Evolutionary conservation across 2,329 filamentous ascomycete species (phyloP).

Genomic region (Colletotrichum tanaceti): DNA sequence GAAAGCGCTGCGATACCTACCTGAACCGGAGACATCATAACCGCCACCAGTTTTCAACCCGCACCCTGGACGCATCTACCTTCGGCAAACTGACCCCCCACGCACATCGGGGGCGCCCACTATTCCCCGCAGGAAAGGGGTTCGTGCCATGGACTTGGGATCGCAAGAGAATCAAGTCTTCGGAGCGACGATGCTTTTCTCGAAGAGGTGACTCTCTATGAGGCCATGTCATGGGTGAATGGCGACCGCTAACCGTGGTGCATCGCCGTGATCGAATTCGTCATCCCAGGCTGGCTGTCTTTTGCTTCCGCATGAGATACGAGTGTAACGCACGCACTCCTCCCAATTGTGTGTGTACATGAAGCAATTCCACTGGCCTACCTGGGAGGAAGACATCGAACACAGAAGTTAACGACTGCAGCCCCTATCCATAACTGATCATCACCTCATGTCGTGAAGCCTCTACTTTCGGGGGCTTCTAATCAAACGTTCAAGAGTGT

Average conservation of each 20-base stretch:
- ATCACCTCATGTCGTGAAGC: neutral
- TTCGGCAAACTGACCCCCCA: constrained; percentile 21
- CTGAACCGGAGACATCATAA: neutral
- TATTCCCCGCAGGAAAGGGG: constrained; percentile 7
- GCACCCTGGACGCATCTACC: constrained; percentile 8
- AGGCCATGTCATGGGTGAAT: constrained; percentile 20
- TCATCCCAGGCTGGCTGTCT: neutral
- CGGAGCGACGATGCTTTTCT: neutral
- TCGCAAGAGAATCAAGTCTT: neutral
- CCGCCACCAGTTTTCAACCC: neutral
- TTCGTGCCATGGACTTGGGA: constrained; percentile 25
- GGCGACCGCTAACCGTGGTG: constrained; percentile 28
- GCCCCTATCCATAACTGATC: neutral
- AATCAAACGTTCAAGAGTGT: neutral
- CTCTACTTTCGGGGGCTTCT: neutral
- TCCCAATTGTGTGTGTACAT: neutral
- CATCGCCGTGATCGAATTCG: neutral
- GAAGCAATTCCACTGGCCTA: neutral
- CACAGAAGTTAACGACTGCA: neutral
- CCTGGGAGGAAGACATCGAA: neutral
- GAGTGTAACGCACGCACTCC: neutral
- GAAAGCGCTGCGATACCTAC: neutral
- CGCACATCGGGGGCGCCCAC: constrained; percentile 14
- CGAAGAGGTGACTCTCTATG: constrained; percentile 14
- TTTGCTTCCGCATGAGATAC: neutral